These are phyloP conservation scores for Coemansia sp. DNA, from an alignment of 192 early-diverging fungal genomes.

Conservation along the genomic window DNA sequence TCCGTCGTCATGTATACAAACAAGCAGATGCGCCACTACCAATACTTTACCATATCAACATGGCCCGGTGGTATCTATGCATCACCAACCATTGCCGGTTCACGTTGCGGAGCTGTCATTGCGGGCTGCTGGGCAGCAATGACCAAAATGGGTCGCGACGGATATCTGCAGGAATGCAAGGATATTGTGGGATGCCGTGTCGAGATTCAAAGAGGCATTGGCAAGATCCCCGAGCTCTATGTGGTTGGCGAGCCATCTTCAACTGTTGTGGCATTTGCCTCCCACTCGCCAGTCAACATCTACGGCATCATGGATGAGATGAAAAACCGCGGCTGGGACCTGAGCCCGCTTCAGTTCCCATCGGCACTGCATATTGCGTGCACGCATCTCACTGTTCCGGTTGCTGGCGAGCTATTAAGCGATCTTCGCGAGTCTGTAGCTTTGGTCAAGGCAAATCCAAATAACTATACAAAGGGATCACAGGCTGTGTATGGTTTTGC, in stretches of 20 bases:
- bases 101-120: slow-evolving; percentile 85
- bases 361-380: slow-evolving; percentile 86
- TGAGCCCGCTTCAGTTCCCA: slow-evolving; percentile 88
- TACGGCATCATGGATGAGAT: slow-evolving; percentile 85
- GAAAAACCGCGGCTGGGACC: slow-evolving; percentile 77
- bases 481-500: slow-evolving; percentile 94
- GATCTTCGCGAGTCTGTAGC: slow-evolving; percentile 81
- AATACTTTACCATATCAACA: slow-evolving; percentile 88
- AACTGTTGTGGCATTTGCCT: slow-evolving; percentile 83
- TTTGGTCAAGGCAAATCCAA: slow-evolving; percentile 66
- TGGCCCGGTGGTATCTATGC: slow-evolving; percentile 98
- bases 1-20: slow-evolving; percentile 89
- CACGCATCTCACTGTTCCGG: slow-evolving; percentile 75
- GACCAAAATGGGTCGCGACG: slow-evolving; percentile 81
- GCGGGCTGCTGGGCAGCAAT: slow-evolving; percentile 96
- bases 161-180: slow-evolving; percentile 81
- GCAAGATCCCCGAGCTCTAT: slow-evolving; percentile 65
- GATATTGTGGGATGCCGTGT: slow-evolving; percentile 76
- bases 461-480: slow-evolving; percentile 66
- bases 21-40: slow-evolving; percentile 79
- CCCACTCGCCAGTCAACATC: slow-evolving; percentile 69
- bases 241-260: slow-evolving; percentile 82
- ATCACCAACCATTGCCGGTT: slow-evolving; percentile 88
- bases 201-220: slow-evolving; percentile 63
- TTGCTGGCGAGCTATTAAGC: slow-evolving; percentile 67